Conservation (phyloP, 169 alveolate genomes). For the Eimeria maxima region DNA sequence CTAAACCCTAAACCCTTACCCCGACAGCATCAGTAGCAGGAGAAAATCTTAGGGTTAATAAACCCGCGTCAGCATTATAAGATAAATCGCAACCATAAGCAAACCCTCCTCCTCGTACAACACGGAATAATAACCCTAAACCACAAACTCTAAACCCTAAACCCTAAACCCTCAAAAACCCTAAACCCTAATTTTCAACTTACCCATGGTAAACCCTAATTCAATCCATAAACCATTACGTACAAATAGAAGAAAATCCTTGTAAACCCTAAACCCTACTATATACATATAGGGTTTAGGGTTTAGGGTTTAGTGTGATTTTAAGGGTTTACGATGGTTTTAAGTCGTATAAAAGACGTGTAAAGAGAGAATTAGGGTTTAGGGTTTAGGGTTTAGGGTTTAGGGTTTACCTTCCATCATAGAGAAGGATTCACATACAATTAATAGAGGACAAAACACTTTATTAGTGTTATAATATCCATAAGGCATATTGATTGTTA, state of each 20-base stretch:
- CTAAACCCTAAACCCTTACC: slow-evolving; percentile 37
- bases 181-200: too few relatives aligned
- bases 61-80: slow-evolving; percentile 43
- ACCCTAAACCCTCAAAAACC: slow-evolving; percentile 47
- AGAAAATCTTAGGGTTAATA: slow-evolving; percentile 17
- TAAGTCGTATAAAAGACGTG: too few relatives aligned
- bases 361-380: neutral
- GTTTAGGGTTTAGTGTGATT: neutral
- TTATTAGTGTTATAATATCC: neutral
- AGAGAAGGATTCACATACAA: slow-evolving; percentile 45
- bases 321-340: neutral
- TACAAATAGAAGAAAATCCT: too few relatives aligned
- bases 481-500: neutral
- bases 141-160: slow-evolving; percentile 1
- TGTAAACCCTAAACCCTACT: neutral
- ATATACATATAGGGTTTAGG: neutral
- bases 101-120: slow-evolving; percentile 63
- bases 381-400: slow-evolving; percentile 49
- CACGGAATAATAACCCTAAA: slow-evolving; percentile 67
- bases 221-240: too few relatives aligned
- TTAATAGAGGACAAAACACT: neutral
- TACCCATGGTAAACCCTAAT: too few relatives aligned
- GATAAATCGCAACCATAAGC: slow-evolving; percentile 74
- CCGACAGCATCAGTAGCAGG: slow-evolving; percentile 67
- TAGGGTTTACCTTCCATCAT: slow-evolving; percentile 71